Evolutionary conservation across 352 stramenopile species (phyloP).

Genomic region (Saprolegnia parasitica): DNA sequence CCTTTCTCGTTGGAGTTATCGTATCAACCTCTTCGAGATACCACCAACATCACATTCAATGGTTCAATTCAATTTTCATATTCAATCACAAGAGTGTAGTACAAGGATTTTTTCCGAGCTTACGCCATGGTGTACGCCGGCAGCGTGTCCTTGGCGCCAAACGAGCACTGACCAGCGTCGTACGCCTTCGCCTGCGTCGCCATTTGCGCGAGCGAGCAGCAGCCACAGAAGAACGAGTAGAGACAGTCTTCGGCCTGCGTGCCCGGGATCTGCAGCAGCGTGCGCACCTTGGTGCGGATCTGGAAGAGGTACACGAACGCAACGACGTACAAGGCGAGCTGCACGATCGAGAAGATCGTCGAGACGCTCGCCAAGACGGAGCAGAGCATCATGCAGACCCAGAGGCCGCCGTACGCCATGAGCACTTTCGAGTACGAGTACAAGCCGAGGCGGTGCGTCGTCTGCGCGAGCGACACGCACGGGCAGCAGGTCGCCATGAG

Average conservation of each 20-base stretch:
- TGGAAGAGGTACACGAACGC: slow-evolving; percentile 38
- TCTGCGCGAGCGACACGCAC: no score
- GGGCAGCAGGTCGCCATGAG: slow-evolving; percentile 15
- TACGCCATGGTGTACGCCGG: slow-evolving; percentile 36
- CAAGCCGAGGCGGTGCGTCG: not conserved
- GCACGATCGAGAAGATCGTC: slow-evolving; percentile 38
- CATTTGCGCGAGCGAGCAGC: slow-evolving; percentile 48
- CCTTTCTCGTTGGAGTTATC: no score
- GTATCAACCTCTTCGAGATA: no score
- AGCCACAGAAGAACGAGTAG: slow-evolving; percentile 37
- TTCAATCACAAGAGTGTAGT: no score
- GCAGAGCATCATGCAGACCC: slow-evolving; percentile 30
- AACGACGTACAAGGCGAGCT: slow-evolving; percentile 39
- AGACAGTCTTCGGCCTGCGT: slow-evolving; percentile 39
- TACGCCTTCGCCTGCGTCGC: slow-evolving; percentile 47
- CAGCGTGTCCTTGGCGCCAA: slow-evolving; percentile 38
- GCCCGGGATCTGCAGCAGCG: slow-evolving; percentile 48
- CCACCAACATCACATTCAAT: no score
- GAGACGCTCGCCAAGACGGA: slow-evolving; percentile 42
- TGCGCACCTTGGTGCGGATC: slow-evolving; percentile 45
- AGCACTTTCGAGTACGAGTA: slow-evolving; percentile 20
- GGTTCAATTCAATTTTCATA: no score
- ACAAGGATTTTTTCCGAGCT: no score
- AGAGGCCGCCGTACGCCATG: slow-evolving; percentile 34
- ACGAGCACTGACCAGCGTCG: slow-evolving; percentile 33